These are phyloP conservation scores for Hypoxylon sp. DNA, from an alignment of 2,329 filamentous ascomycete species.

Conservation along the genomic window DNA sequence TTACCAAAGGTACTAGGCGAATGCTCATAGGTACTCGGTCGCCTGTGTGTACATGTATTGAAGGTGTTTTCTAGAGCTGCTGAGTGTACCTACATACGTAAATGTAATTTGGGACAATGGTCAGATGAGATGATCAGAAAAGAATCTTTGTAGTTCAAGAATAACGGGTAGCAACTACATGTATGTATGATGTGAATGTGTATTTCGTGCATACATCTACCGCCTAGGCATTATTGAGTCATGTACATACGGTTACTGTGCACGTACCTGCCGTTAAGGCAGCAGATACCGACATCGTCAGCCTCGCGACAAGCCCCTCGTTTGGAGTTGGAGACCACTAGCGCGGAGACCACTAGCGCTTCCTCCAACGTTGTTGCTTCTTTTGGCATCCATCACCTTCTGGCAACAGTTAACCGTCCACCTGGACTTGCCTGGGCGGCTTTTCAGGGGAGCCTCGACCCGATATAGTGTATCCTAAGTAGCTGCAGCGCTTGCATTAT, in stretches of 20 bases:
- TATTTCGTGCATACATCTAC: too few relatives aligned
- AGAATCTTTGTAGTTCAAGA: too few relatives aligned
- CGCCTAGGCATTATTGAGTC: neutral
- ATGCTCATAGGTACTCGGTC: neutral
- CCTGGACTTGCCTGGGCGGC: neutral
- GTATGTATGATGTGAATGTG: too few relatives aligned
- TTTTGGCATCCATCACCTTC: slow-evolving; percentile 45
- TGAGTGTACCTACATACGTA: too few relatives aligned
- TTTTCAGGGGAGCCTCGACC: neutral
- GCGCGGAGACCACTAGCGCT: slow-evolving; percentile 9
- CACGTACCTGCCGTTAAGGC: slow-evolving; percentile 24
- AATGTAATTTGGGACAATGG: too few relatives aligned
- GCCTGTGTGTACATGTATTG: too few relatives aligned
- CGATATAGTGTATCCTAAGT: too few relatives aligned
- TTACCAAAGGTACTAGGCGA: slow-evolving; percentile 28
- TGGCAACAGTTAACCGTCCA: neutral
- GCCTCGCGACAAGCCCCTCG: slow-evolving; percentile 30
- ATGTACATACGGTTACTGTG: neutral
- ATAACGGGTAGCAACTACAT: too few relatives aligned
- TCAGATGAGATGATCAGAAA: too few relatives aligned
- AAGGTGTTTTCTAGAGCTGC: too few relatives aligned
- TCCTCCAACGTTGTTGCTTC: slow-evolving; percentile 32
- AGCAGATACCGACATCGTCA: slow-evolving; percentile 16
- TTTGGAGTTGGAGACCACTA: neutral
- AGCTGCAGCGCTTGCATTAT: neutral